These are phyloP conservation scores for Cercospora sesami DNA, from an alignment of 2,329 filamentous ascomycete species.

Conservation along the genomic window DNA sequence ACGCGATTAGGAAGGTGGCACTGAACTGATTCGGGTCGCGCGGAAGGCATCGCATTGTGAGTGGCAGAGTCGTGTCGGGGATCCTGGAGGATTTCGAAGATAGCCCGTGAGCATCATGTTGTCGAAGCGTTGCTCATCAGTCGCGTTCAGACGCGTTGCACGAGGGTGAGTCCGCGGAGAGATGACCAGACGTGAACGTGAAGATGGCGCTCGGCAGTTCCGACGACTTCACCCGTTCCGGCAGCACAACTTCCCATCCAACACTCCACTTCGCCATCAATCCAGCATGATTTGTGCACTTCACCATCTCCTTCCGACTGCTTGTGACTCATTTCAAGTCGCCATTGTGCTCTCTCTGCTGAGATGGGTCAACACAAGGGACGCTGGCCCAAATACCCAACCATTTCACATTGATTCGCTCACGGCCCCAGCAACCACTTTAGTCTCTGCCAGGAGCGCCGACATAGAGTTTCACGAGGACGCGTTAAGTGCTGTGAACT, in stretches of 20 bases:
- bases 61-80: neutral
- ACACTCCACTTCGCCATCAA: neutral
- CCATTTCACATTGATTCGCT: neutral
- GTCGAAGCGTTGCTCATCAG: neutral
- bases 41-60: neutral
- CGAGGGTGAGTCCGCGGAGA: neutral
- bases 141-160: neutral
- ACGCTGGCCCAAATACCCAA: neutral
- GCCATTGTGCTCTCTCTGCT: neutral
- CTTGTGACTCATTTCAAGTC: neutral
- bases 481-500: neutral
- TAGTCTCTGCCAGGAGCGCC: neutral
- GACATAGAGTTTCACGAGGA: neutral
- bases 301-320: neutral
- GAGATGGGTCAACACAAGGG: neutral
- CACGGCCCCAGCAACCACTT: neutral
- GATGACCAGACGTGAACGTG: neutral
- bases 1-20: slow-evolving; percentile 1
- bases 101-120: neutral
- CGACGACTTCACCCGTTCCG: neutral
- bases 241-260: neutral
- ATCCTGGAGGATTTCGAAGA: neutral
- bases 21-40: neutral
- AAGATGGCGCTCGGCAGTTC: neutral
- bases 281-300: neutral